phyloP scores from a whole-genome alignment of 768 basidiomycete species.

The Chalciporus chontae region DNA sequence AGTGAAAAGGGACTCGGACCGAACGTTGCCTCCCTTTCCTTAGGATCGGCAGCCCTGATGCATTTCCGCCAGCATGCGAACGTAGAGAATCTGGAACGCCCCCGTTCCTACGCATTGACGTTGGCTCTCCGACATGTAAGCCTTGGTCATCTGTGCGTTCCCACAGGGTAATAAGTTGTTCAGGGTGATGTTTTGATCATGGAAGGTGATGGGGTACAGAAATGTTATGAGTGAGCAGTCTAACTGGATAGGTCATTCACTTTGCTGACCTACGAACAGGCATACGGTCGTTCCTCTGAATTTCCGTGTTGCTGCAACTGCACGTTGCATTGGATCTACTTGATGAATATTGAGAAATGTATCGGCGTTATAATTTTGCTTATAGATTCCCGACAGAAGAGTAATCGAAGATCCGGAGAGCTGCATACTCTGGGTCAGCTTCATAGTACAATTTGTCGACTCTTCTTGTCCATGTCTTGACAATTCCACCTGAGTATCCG shows the following conservation, averaged over 20 bases:
- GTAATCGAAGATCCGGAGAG: not conserved
- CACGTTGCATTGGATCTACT: slow-evolving; percentile 52
- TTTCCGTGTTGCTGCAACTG: slow-evolving; percentile 79
- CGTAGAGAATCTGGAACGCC: slow-evolving; percentile 31
- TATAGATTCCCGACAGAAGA: not conserved
- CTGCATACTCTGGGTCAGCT: too few species aligned
- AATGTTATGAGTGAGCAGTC: slow-evolving; percentile 61
- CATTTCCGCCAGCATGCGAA: slow-evolving; percentile 58
- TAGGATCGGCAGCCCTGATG: slow-evolving; percentile 78
- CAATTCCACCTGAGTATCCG: too few species aligned
- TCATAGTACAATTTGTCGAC: not conserved
- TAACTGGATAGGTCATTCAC: not conserved
- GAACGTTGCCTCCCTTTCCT: slow-evolving; percentile 68
- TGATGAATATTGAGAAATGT: slow-evolving; percentile 10
- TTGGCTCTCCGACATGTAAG: slow-evolving; percentile 66
- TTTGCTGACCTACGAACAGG: slow-evolving; percentile 35
- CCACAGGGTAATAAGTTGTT: slow-evolving; percentile 4
- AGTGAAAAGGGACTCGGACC: slow-evolving; percentile 72
- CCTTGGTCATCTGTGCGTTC: not conserved
- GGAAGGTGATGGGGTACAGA: slow-evolving; percentile 67
- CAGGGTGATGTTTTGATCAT: slow-evolving; percentile 79
- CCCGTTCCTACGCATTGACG: slow-evolving; percentile 40
- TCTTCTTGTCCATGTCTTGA: not conserved
- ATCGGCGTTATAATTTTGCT: not conserved
- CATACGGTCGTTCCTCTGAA: slow-evolving; percentile 73